Evolutionary conservation across 2,329 filamentous ascomycete genomes (phyloP), one percentile per base, ranked within the genome.

Genomic region (Pseudogymnoascus sp.): DNA sequence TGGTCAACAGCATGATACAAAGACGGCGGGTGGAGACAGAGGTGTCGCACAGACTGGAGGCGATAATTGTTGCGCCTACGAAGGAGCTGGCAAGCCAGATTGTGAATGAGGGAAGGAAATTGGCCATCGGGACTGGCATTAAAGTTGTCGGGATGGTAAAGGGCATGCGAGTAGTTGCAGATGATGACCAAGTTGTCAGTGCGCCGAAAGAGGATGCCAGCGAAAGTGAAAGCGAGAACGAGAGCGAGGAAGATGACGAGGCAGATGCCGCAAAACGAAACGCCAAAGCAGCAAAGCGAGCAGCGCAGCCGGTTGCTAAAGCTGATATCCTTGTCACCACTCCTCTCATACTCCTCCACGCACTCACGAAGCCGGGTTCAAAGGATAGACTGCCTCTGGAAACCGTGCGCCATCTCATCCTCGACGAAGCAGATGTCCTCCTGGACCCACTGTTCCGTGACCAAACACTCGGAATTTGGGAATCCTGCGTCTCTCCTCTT

Each of bases 351-450:
- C 80, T 99, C 3, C 82, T 93, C 28, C 90, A 94, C 72, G 86
- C 90, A 2, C 76, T 97, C 5, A 78, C 80, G 8, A 78, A 77
- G 21, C 77, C 77, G 62, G 72, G 77, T 68, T 61, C 68, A 8
- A 65, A 65, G 11, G 73, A 76, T 66, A 62, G 79, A 71, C 75
- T 78, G 33, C 76, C 80, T 4, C 75, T 96, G 4, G 84, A 90
- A 0, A 82, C 84, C 0, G 87, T 97, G 4, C 82, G 82, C 50
- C 86, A 86, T 60, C 78, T 99, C 16, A 82, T 97, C 37, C 80
- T 99, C 2, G 94, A 99, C 71, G 94, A 99, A 79, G 94, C 92
- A 0, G 94, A 99, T 74, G 92, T 97, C 12, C 86, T 99, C 5
- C 83, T 99, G 10, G 92, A 97, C 70, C 87, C 90, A 14, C 80